Conservation (phyloP, 1,284 basidiomycete species). For the Blastosporella zonata region DNA sequence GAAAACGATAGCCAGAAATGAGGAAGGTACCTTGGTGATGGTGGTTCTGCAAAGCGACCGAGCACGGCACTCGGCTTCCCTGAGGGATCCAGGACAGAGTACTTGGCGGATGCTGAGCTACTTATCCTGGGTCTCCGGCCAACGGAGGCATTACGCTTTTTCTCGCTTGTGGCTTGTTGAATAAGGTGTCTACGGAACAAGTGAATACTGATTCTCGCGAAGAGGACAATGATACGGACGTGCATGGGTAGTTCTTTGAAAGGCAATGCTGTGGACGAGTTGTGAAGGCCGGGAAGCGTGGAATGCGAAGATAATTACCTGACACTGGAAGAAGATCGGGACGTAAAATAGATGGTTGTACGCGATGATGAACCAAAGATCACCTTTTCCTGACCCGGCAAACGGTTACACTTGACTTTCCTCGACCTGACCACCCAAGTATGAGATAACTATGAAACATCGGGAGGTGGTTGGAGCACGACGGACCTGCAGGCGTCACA, state of each 20-base stretch:
- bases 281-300: constrained; percentile 5
- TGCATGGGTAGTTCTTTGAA: constrained; percentile 81
- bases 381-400: constrained; percentile 77
- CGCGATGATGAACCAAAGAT: constrained; percentile 20
- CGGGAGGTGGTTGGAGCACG: constrained; percentile 10
- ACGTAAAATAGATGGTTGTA: constrained; percentile 7
- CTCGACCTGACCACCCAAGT: constrained; percentile 50
- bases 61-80: constrained; percentile 23
- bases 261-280: constrained; percentile 59
- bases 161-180: constrained; percentile 78
- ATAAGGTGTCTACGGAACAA: constrained; percentile 57
- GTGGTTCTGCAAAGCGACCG: constrained; percentile 23
- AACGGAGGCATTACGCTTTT: constrained; percentile 60
- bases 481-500: constrained; percentile 82
- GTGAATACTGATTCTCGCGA: constrained; percentile 20
- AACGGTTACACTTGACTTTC: constrained; percentile 79
- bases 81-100: constrained; percentile 27
- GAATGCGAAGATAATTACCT: constrained; percentile 40
- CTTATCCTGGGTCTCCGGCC: constrained; percentile 62
- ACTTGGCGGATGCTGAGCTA: constrained; percentile 46
- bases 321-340: constrained; percentile 44
- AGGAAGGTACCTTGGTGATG: constrained; percentile 23
- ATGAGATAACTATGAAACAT: constrained; percentile 26
- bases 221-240: constrained; percentile 45
- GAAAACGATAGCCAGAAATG: constrained; percentile 14